Conservation (phyloP, 352 stramenopile species). For the Phytophthora parvispora region DNA sequence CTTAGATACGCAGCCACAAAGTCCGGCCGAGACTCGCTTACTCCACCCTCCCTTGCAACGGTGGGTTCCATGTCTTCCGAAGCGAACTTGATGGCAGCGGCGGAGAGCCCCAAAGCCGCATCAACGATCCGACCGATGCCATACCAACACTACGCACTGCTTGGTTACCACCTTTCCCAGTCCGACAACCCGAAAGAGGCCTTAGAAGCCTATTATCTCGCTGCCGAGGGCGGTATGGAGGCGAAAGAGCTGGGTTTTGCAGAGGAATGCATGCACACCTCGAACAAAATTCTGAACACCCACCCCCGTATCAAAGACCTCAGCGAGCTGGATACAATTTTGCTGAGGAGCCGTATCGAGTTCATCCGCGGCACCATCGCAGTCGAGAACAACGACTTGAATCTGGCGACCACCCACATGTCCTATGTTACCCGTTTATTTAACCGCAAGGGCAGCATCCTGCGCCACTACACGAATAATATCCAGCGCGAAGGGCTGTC, state of each 20-base stretch:
- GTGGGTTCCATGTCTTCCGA: constrained; percentile 10
- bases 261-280: constrained; percentile 81
- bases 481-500: constrained; percentile 39
- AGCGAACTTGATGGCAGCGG: constrained; percentile 1
- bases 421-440: constrained; percentile 71
- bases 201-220: constrained; percentile 71
- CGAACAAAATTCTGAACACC: constrained; percentile 72
- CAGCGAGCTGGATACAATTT: constrained; percentile 65
- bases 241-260: constrained; percentile 72
- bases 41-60: constrained; percentile 11
- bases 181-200: constrained; percentile 61
- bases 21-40: neutral
- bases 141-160: constrained; percentile 70
- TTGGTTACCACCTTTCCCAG: constrained; percentile 75
- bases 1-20: constrained; percentile 43
- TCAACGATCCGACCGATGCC: constrained; percentile 23
- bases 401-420: constrained; percentile 69
- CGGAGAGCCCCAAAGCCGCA: constrained; percentile 1
- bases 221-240: constrained; percentile 65
- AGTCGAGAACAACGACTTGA: constrained; percentile 80
- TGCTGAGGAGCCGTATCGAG: constrained; percentile 76
- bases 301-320: constrained; percentile 50
- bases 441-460: constrained; percentile 67
- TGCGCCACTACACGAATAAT: constrained; percentile 63
- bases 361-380: constrained; percentile 79